phyloP scores from a whole-genome alignment of 495 filamentous ascomycete genomes.

The Talaromyces ruber region DNA sequence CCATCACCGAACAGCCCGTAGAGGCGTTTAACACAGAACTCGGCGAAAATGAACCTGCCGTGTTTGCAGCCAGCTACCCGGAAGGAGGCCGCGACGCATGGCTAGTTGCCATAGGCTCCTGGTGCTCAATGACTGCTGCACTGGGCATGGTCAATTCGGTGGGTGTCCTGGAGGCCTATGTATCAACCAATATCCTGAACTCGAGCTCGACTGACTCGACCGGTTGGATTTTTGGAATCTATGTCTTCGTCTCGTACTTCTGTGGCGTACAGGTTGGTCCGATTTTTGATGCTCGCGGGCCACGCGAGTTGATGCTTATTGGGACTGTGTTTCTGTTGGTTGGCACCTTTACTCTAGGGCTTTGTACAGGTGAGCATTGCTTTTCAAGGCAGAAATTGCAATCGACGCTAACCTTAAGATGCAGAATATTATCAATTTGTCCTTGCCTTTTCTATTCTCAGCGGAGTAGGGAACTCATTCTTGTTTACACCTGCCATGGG shows the following conservation, averaged over 20 bases:
- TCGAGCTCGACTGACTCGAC: slow-evolving; percentile 48
- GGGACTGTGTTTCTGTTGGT: slow-evolving; percentile 32
- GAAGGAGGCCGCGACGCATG: slow-evolving; percentile 62
- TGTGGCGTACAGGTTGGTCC: slow-evolving; percentile 32
- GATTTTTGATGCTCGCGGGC: slow-evolving; percentile 19
- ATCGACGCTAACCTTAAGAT: not conserved
- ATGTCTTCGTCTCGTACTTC: slow-evolving; percentile 50
- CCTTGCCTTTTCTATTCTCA: slow-evolving; percentile 29
- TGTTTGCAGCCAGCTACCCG: slow-evolving; percentile 31
- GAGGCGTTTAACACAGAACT: not conserved
- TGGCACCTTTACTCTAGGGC: slow-evolving; percentile 40
- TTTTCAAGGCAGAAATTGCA: slow-evolving; percentile 36
- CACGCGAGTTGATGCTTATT: slow-evolving; percentile 13
- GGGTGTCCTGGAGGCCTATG: slow-evolving; percentile 55
- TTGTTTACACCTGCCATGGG: slow-evolving; percentile 51
- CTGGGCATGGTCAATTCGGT: slow-evolving; percentile 64
- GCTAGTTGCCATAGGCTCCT: slow-evolving; percentile 57
- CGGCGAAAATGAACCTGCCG: not conserved
- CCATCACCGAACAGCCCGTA: not conserved
- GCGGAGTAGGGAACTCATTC: slow-evolving; percentile 44
- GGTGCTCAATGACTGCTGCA: slow-evolving; percentile 50
- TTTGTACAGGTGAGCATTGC: slow-evolving; percentile 34
- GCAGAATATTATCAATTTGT: slow-evolving; percentile 41
- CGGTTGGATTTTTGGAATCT: slow-evolving; percentile 68
- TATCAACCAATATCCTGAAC: slow-evolving; percentile 45